phyloP scores from a whole-genome alignment of 768 basidiomycete species.

The Collybiopsis luxurians region DNA sequence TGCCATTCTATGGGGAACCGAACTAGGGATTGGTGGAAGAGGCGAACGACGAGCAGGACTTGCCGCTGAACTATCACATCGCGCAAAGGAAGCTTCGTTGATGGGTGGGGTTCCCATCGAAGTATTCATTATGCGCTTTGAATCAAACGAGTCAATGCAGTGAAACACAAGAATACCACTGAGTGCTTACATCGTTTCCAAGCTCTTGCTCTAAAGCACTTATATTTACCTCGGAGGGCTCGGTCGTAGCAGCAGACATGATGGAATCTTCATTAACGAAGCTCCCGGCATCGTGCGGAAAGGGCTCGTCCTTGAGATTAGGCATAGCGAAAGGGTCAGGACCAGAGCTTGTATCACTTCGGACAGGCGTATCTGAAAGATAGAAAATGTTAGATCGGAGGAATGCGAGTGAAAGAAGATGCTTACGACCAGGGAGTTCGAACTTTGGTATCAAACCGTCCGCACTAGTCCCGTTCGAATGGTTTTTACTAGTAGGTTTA shows the following conservation, averaged over 20 bases:
- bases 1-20: constrained; percentile 9
- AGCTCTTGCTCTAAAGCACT: constrained; percentile 12
- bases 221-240: constrained; percentile 12
- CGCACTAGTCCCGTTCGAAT: neutral
- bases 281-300: constrained; percentile 11
- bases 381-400: neutral
- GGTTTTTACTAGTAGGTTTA: constrained; percentile 21
- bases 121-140: neutral
- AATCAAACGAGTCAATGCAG: neutral
- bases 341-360: neutral
- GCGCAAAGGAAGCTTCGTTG: constrained; percentile 3
- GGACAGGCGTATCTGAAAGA: neutral
- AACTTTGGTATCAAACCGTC: constrained; percentile 18
- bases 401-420: neutral
- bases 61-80: neutral
- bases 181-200: constrained; percentile 12
- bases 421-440: constrained; percentile 17
- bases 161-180: neutral
- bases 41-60: constrained; percentile 8
- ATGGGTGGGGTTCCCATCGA: constrained; percentile 3
- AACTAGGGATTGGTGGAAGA: constrained; percentile 9
- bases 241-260: constrained; percentile 1
- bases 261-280: constrained; percentile 4
- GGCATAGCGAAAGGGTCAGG: constrained; percentile 19
- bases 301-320: constrained; percentile 15